Base-by-base conservation (phyloP, 768 basidiomycete species). In the Suillus placidus region DNA sequence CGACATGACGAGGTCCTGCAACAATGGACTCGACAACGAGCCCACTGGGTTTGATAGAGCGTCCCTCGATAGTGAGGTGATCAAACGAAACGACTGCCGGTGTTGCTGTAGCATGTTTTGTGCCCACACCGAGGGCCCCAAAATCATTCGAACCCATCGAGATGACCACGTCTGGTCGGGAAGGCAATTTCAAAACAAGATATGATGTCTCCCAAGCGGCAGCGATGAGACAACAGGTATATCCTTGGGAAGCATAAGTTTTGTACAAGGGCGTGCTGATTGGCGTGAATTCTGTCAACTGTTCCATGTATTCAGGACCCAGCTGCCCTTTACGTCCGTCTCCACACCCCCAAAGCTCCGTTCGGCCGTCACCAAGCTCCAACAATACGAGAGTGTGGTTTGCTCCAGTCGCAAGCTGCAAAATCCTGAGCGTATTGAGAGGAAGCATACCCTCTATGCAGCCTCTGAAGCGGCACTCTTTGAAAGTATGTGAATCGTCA, bases 131-230 rank as follows among this genome's bases (percentile, higher is more conserved):
- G 54, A 94, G 81, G 73, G 91, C 89, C 3, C 93, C 94, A 71
- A 89, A 94, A 72, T 94, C 94, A 76, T 96, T 84, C 2, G 88
- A 84, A 1, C 96, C 96, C 83, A 95, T 88, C 2, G 94, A 87
- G 30, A 97, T 71, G 35, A 96, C 68, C 4, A 86, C 72, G 68
- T 90, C 91, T 56, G 76, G 72, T 32, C 72, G 71, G 7, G 73
- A 80, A 18, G 73, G 68, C 60, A 70, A 72, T 13, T 84, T 82
- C 16, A 94, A 77, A 3, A 88, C 88, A 54, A 93, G 76, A 70
- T 90, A 94, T 61, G 88, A 88, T 8, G 94, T 93, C 76, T 97
- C 91, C 95, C 95, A 97, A 52, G 88, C 82, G 0, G 89, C 86
- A 16, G 87, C 86, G 18, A 94, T 79, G 32, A 79, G 70, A 37